These are phyloP conservation scores for Scheffersomyces coipomensis DNA, from an alignment of 805 yeast species.

Conservation along the genomic window DNA sequence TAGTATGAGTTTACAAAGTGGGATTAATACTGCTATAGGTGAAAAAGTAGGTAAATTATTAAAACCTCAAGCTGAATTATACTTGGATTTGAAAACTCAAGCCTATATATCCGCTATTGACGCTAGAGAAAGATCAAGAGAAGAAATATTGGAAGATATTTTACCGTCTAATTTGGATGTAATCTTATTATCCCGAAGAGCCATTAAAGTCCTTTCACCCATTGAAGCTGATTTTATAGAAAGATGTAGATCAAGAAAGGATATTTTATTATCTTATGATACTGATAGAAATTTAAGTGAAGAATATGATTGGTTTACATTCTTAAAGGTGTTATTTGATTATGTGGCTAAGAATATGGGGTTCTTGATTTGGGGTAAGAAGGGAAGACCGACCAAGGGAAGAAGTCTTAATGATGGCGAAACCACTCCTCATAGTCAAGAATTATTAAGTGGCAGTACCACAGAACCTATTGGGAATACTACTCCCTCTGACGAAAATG, in stretches of 20 bases:
- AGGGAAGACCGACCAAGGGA: slow-evolving; percentile 19
- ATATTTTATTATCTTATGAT: slow-evolving; percentile 48
- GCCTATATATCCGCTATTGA: slow-evolving; percentile 88
- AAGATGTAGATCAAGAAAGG: slow-evolving; percentile 71
- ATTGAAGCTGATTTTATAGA: slow-evolving; percentile 77
- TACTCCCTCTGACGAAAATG: background rate
- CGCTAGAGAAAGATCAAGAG: slow-evolving; percentile 56
- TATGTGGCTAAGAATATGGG: slow-evolving; percentile 77
- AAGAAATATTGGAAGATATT: slow-evolving; percentile 69
- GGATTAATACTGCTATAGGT: slow-evolving; percentile 31
- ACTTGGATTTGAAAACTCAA: slow-evolving; percentile 88
- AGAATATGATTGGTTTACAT: slow-evolving; percentile 83
- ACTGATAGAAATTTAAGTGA: slow-evolving; percentile 56
- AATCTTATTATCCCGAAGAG: slow-evolving; percentile 34
- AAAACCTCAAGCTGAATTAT: slow-evolving; percentile 78
- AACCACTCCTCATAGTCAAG: slow-evolving; percentile 18
- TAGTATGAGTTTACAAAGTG: slow-evolving; percentile 32
- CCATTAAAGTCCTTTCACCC: slow-evolving; percentile 52
- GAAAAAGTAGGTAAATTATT: slow-evolving; percentile 56
- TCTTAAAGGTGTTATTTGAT: slow-evolving; percentile 74
- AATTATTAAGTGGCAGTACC: slow-evolving; percentile 10
- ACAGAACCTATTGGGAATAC: slow-evolving; percentile 3
- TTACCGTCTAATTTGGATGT: slow-evolving; percentile 67
- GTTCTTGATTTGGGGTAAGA: slow-evolving; percentile 67
- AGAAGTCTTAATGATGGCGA: slow-evolving; percentile 3